Conservation (phyloP, 331 rosid species). For the Spiraea crenata region DNA sequence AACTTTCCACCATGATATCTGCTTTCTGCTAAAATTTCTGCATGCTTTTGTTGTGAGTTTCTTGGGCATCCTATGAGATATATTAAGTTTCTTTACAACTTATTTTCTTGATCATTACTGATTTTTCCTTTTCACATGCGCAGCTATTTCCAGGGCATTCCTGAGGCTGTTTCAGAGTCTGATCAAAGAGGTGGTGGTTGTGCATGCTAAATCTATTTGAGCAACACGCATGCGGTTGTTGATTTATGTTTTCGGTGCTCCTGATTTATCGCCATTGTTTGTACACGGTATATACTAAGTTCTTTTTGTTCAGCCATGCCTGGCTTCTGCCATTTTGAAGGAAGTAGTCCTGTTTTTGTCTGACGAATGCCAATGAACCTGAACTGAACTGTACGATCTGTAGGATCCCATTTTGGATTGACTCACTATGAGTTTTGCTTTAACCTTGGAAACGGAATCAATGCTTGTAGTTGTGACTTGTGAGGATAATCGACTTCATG, state of each 20-base stretch:
- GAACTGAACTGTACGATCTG: no score
- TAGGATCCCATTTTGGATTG: conserved; percentile 22
- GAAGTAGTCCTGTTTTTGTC: conserved; percentile 25
- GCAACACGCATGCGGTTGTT: conserved; percentile 17
- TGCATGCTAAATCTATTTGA: conserved; percentile 61
- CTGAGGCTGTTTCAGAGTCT: conserved; percentile 68
- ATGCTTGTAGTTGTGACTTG: conserved; percentile 1
- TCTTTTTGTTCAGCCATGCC: conserved; percentile 24
- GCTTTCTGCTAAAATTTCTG: background rate
- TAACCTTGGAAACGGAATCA: background rate
- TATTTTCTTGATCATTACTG: background rate
- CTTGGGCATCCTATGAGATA: conserved; percentile 12
- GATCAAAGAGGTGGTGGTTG: conserved; percentile 84
- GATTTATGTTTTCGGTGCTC: conserved; percentile 30
- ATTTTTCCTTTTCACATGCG: conserved; percentile 25
- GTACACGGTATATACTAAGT: conserved; percentile 34
- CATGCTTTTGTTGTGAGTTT: background rate
- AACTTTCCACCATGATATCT: background rate
- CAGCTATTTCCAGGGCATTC: conserved; percentile 94
- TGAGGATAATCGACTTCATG: conserved; percentile 2
- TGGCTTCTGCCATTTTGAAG: conserved; percentile 20
- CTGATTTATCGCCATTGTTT: conserved; percentile 24
- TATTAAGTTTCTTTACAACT: background rate
- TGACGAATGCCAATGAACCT: conserved; percentile 27
- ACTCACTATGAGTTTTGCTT: conserved; percentile 23